Evolutionary conservation across 2,329 filamentous ascomycete genomes (phyloP), one percentile per base, ranked within the genome.

Genomic region (Escovopsis sp.): DNA sequence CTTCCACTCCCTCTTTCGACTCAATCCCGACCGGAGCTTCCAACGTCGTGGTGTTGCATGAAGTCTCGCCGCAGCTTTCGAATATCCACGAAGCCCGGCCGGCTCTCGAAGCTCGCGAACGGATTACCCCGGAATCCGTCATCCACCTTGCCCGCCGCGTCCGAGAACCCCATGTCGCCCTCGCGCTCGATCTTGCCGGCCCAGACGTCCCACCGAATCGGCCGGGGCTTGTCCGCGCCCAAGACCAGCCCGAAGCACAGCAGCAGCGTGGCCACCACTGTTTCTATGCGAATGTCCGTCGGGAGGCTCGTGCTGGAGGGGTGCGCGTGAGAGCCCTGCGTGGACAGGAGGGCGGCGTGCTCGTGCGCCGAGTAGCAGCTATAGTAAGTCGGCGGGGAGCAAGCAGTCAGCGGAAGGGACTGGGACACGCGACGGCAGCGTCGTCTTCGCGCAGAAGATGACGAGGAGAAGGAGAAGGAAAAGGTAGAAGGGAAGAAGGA

Each of bases 341-440:
- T 63, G 37, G 77, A 71, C 46, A 77, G 73, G 34, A 93, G 71
- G 16, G 76, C 68, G 6, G 84, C 80, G 61, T 94, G 83, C 62
- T 98, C 90, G 58, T 94, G 82, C 32, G 87, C 86, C 35, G 90
- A 98, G 61, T 96, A 98, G 61, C 87, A 92, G 43, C 90, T 98
- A 53, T 31, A 33, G 12, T 16, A 25, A 9, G 21, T 25, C 7
- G 21, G 8, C 21, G 8, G 21, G n/a, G n/a, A n/a, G n/a, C n/a
- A n/a, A n/a, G n/a, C n/a, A n/a, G n/a, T n/a, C n/a, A n/a, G n/a
- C n/a, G n/a, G n/a, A n/a, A n/a, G n/a, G n/a, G n/a, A n/a, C n/a
- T n/a, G n/a, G n/a, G n/a, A n/a, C n/a, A n/a, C n/a, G n/a, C n/a
- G n/a, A n/a, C n/a, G n/a, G n/a, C n/a, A n/a, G n/a, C n/a, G n/a